Conservation (phyloP, 805 yeast genomes). For the Wickerhamiella sorbophila region DNA sequence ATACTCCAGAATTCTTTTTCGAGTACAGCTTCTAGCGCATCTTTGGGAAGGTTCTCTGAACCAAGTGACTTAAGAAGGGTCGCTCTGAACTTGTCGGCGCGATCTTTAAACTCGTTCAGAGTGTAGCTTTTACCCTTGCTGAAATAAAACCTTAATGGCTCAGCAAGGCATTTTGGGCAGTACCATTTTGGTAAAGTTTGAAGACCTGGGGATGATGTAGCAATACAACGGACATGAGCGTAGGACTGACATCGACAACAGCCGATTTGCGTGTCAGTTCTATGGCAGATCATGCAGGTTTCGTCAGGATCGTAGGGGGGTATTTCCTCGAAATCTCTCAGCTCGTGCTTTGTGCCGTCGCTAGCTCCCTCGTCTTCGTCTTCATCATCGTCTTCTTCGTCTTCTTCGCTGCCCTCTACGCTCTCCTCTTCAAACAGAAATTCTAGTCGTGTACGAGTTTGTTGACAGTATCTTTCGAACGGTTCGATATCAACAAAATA, state of each 20-base stretch:
- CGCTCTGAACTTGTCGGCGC: slow-evolving; percentile 38
- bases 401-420: neutral
- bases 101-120: slow-evolving; percentile 42
- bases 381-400: neutral
- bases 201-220: neutral
- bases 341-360: too few species aligned
- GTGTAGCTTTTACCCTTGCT: slow-evolving; percentile 51
- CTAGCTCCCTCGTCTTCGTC: neutral
- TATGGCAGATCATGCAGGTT: neutral
- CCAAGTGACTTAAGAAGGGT: slow-evolving; percentile 24
- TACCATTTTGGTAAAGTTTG: slow-evolving; percentile 37
- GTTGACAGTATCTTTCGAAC: neutral
- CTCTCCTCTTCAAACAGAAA: neutral
- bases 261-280: neutral
- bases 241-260: neutral
- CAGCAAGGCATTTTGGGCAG: slow-evolving; percentile 72
- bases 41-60: slow-evolving; percentile 7
- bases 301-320: neutral
- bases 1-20: slow-evolving; percentile 27
- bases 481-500: neutral
- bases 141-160: slow-evolving; percentile 80
- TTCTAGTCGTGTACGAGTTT: neutral
- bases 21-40: slow-evolving; percentile 15
- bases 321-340: neutral
- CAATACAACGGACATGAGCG: neutral